Evolutionary conservation across 2,329 filamentous ascomycete species (phyloP).

Genomic region (Botrytis porri): DNA sequence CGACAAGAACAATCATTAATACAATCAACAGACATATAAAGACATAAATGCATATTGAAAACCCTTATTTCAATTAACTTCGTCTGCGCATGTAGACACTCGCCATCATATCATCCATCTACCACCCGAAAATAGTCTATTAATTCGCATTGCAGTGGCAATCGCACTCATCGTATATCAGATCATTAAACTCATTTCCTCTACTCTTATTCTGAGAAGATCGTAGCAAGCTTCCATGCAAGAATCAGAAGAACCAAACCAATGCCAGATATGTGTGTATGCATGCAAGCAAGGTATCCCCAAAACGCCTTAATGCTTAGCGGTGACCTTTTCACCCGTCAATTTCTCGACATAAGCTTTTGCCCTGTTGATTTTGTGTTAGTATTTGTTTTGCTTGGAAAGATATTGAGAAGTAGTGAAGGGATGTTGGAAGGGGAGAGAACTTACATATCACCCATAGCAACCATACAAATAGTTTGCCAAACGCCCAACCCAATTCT

Average conservation of each 20-base stretch:
- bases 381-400: constrained; percentile 13
- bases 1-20: neutral
- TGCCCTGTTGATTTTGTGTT: constrained; percentile 49
- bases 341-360: constrained; percentile 66
- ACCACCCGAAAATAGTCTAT: neutral
- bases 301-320: constrained; percentile 59
- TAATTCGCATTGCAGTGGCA: constrained; percentile 7
- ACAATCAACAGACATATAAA: neutral
- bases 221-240: neutral
- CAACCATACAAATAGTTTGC: constrained; percentile 99
- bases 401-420: too few relatives aligned
- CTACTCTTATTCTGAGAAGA: constrained; percentile 6
- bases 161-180: neutral
- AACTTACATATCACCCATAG: constrained; percentile 90
- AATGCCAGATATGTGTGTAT: constrained; percentile 14
- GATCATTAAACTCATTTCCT: constrained; percentile 9
- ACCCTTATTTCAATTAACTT: neutral
- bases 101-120: neutral
- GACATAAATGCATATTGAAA: neutral
- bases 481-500: constrained; percentile 94
- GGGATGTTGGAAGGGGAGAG: constrained; percentile 9
- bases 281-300: constrained; percentile 3
- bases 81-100: neutral
- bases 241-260: constrained; percentile 4
- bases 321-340: constrained; percentile 61